These are phyloP conservation scores for Pichiaceae sp. DNA, from an alignment of 1,139 yeast genomes.

Conservation along the genomic window DNA sequence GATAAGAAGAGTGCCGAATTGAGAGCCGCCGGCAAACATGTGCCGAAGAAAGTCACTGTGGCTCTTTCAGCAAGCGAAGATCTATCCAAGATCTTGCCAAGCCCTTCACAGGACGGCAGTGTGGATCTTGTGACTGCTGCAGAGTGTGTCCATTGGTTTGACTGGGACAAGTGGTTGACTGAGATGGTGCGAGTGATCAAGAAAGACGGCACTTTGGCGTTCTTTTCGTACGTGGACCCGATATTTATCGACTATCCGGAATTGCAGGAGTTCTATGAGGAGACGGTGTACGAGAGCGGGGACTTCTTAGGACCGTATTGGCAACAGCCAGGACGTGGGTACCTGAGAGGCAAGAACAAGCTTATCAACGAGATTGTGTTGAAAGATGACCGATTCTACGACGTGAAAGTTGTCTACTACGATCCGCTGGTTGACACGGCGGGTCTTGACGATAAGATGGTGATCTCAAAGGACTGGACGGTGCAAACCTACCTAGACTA, in stretches of 20 bases:
- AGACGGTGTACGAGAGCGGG: slow-evolving; percentile 28
- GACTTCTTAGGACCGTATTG: slow-evolving; percentile 60
- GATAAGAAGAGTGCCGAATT: slow-evolving; percentile 7
- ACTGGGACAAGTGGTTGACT: slow-evolving; percentile 42
- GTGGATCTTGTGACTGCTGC: slow-evolving; percentile 66
- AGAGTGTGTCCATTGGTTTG: slow-evolving; percentile 77
- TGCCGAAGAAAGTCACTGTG: slow-evolving; percentile 15
- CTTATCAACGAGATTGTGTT: slow-evolving; percentile 24
- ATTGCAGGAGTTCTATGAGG: slow-evolving; percentile 26
- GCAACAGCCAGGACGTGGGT: slow-evolving; percentile 65
- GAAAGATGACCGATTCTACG: slow-evolving; percentile 13
- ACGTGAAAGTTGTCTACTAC: slow-evolving; percentile 15
- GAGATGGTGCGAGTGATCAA: slow-evolving; percentile 43
- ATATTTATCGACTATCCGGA: slow-evolving; percentile 26
- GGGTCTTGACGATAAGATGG: slow-evolving; percentile 25
- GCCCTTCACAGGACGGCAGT: slow-evolving; percentile 24
- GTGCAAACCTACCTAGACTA: slow-evolving; percentile 39
- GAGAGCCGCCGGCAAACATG: slow-evolving; percentile 7
- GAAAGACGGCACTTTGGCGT: slow-evolving; percentile 57
- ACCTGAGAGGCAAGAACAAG: slow-evolving; percentile 36
- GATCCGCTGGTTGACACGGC: slow-evolving; percentile 3
- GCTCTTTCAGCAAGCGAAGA: slow-evolving; percentile 26
- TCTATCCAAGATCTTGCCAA: slow-evolving; percentile 16
- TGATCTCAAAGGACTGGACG: slow-evolving; percentile 33
- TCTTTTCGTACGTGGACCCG: slow-evolving; percentile 78